Base-by-base conservation (phyloP, 352 stramenopile genomes). In the Globisporangium viniferum region DNA sequence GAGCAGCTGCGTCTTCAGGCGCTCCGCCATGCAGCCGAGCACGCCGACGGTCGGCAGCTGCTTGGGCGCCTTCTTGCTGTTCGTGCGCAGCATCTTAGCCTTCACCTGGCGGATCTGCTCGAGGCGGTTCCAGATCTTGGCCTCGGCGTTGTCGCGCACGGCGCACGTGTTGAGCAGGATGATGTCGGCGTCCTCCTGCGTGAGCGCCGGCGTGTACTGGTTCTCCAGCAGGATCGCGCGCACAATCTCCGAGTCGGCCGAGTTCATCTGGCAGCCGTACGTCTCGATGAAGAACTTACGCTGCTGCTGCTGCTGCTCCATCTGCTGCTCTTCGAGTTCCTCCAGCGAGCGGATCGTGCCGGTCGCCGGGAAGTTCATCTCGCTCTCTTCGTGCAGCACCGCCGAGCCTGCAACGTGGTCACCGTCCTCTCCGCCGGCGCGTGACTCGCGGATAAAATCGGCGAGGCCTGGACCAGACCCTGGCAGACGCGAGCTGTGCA, bases 211-310 rank as follows among this genome's bases (percentile, higher is more conserved):
- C 12, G 86, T 67, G 76, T 91, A 95, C 35, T 72, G 78, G 44
- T 79, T 54, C 64, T 90, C 78, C 48, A 98, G 69, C 31, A 99
- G 79, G 44, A 99, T 95, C 39, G 92, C 86, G 20, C 91, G 87
- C 53, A 99, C 97, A 78, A 99, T 99, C 73, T 99, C 97, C 60
- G 91, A 98, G 82, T 99, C 98, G 66, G 93, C 95, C 59, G 98
- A 95, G 81, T 99, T 99, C 97, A 99, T 99, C 86, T 99, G 97
- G 86, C 98, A 99, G 9, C 98, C 97, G 81, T 99, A 99, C 14
- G 97, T 99, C 70, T 95, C 88, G 53, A 95, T 93, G 73, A 83
- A 92, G 70, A 95, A 95, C 48, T 82, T 88, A 24, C 79, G 74
- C 18, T 59, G 51, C 3, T 33, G 35, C 24, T 46, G 53, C 24